Evolutionary conservation across 2,329 filamentous ascomycete species (phyloP).

Genomic region (Cytospora chrysosperma): DNA sequence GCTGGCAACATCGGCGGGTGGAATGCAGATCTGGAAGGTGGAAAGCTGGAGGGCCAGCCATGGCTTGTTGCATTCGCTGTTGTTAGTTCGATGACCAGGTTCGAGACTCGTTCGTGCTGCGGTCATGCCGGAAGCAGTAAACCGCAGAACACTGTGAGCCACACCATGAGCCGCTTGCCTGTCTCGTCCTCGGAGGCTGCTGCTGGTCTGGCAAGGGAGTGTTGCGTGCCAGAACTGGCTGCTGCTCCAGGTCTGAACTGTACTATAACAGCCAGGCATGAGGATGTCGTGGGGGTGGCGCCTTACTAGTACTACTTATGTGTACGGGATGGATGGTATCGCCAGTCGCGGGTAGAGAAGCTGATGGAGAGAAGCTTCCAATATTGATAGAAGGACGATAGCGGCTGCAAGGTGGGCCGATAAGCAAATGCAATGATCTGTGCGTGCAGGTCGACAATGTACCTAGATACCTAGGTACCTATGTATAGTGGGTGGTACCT

Average conservation of each 20-base stretch:
- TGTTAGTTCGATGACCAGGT: not conserved
- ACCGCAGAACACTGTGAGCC: no score
- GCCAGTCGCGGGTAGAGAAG: not conserved
- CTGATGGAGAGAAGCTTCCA: not conserved
- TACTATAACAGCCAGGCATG: not conserved
- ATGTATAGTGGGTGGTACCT: no score
- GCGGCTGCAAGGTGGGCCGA: slow-evolving; percentile 7
- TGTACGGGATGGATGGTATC: not conserved
- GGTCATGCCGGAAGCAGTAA: not conserved
- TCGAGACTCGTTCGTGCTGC: not conserved
- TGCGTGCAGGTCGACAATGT: not conserved
- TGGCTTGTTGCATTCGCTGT: not conserved
- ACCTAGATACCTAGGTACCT: no score
- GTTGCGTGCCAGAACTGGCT: not conserved
- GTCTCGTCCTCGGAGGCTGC: not conserved
- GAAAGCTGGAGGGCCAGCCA: not conserved
- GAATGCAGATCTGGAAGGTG: not conserved
- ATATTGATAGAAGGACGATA: slow-evolving; percentile 18
- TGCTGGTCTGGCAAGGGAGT: not conserved
- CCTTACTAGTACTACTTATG: not conserved
- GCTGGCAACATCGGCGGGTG: slow-evolving; percentile 2
- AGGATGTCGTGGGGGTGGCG: not conserved
- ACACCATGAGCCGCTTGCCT: not conserved
- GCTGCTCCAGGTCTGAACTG: not conserved
- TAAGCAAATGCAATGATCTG: not conserved